phyloP scores from a whole-genome alignment of 2,329 filamentous ascomycete genomes.

The Aspergillus melleus region DNA sequence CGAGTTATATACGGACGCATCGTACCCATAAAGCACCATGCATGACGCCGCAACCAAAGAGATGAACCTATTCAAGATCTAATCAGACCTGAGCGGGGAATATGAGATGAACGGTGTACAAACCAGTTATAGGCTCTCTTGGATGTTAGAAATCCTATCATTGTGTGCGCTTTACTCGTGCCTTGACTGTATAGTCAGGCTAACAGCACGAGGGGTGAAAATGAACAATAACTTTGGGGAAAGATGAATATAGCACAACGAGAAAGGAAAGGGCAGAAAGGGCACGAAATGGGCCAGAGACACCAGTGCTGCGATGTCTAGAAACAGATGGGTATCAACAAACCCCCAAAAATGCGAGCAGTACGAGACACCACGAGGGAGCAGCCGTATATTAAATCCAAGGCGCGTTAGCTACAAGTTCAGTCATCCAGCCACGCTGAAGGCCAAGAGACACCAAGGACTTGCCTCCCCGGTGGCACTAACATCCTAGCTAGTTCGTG shows the following conservation, averaged over 20 bases:
- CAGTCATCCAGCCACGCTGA: constrained; percentile 5
- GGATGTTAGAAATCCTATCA: constrained; percentile 24
- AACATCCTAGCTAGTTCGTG: constrained; percentile 20
- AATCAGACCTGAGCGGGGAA: background rate
- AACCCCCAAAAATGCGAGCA: background rate
- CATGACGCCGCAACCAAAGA: constrained; percentile 69
- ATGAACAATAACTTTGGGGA: no score
- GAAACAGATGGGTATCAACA: background rate
- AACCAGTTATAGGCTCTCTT: constrained; percentile 37
- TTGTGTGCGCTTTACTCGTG: constrained; percentile 11
- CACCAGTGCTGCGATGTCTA: background rate
- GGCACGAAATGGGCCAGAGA: background rate
- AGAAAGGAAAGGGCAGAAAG: background rate
- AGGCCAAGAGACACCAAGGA: constrained; percentile 9
- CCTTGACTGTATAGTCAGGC: background rate
- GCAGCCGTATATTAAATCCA: constrained; percentile 18
- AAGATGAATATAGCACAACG: background rate
- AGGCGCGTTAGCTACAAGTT: background rate
- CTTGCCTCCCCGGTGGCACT: constrained; percentile 9
- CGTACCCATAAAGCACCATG: constrained; percentile 75
- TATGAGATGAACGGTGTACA: background rate
- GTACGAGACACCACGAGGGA: constrained; percentile 8
- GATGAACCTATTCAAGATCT: constrained; percentile 54
- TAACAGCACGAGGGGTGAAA: background rate
- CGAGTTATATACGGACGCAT: constrained; percentile 72